Evolutionary conservation across 1,284 basidiomycete genomes (phyloP), one percentile per base, ranked within the genome.

Genomic region (Hemileccinum hortonii): DNA sequence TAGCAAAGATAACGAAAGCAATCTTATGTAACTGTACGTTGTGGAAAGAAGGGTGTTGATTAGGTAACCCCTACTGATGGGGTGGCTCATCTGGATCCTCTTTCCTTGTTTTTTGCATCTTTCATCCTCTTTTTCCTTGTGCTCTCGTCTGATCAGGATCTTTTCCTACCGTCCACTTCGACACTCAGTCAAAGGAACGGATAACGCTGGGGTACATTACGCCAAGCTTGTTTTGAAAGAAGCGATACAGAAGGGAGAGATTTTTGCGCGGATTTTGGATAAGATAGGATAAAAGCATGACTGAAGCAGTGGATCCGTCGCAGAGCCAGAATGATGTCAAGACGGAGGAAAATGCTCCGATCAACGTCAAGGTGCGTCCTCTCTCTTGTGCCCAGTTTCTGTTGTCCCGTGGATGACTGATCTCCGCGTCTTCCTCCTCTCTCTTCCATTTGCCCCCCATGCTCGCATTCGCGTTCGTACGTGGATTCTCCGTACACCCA

Each of bases 361-460:
- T 93, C 66, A 92, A 91, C 69, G 87, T 92, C 75, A 92, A 91
- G 81, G 89, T 90, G 52, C 9, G 49, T 48, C 1, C n/a, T 40
- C 15, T 21, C 32, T 11, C 33, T 7, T 38, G 14, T 29, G 14
- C 22, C 4, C 14, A 16, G 32, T 24, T 5, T 18, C 10, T 9
- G 29, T 35, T 18, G 24, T 26, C 4, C 39, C 33, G 4, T 33
- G 1, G 9, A 33, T 14, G 11, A 9, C 30, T 9, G 16, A 36
- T 30, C 11, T n/a, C 32, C 39, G 42, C 41, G 30, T 44, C 2
- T 19, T 6, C 21, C 35, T 29, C 26, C 18, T 39, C 18, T 11
- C 37, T 11, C 37, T 21, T 19, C 12, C 19, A 4, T 37, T n/a
- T 10, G 19, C 36, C 22, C 10, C 22, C 30, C 12, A 26, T 18